phyloP scores from a whole-genome alignment of 768 basidiomycete species.

The Lyophyllum decastes region DNA sequence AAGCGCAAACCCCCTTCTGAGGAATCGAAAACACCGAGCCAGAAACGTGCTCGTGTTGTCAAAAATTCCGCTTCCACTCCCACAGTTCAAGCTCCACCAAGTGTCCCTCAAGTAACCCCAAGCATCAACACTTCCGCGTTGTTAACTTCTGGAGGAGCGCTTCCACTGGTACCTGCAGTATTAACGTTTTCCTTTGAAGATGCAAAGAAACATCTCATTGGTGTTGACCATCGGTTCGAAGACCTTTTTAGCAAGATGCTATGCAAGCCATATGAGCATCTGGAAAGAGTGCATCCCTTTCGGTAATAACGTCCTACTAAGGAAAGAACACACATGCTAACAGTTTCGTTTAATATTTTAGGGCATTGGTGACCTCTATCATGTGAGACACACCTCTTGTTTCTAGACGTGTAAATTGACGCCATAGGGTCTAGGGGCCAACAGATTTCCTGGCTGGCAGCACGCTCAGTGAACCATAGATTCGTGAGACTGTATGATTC shows the following conservation, averaged over 20 bases:
- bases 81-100: neutral
- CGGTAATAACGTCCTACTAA: conserved; percentile 41
- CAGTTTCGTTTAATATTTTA: conserved; percentile 22
- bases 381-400: conserved; percentile 43
- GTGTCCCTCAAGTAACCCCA: conserved; percentile 7
- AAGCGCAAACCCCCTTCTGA: conserved; percentile 19
- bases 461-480: conserved; percentile 77
- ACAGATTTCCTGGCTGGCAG: conserved; percentile 88
- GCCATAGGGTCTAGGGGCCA: conserved; percentile 49
- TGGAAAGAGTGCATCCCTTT: conserved; percentile 83
- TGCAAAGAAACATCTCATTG: conserved; percentile 71
- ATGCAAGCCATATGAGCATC: conserved; percentile 77
- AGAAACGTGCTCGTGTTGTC: conserved; percentile 12
- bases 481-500: conserved; percentile 79
- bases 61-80: neutral
- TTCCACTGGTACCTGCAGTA: conserved; percentile 60
- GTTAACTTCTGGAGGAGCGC: conserved; percentile 14
- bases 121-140: conserved; percentile 4
- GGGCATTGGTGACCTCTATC: conserved; percentile 73
- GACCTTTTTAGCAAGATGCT: conserved; percentile 62
- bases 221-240: conserved; percentile 68
- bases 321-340: neutral
- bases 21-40: conserved; percentile 2
- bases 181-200: conserved; percentile 78
- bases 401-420: neutral